Evolutionary conservation across 2,329 filamentous ascomycete genomes (phyloP), one percentile per base, ranked within the genome.

Genomic region (Ramichloridium luteum): DNA sequence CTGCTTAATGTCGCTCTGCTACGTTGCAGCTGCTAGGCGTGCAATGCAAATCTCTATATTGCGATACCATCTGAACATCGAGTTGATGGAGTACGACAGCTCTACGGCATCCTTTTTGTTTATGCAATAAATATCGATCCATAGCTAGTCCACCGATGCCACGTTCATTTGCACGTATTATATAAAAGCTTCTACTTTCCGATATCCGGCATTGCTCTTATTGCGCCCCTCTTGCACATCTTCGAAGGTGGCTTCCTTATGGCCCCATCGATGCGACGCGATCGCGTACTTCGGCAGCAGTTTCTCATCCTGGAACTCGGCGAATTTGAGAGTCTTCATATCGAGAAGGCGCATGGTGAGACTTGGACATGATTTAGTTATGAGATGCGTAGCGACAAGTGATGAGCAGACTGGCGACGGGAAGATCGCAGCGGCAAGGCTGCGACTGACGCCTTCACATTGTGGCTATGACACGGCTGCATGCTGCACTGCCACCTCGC

Each of bases 41-140:
- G 31, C 38, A 30, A 43, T 35, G 32, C 37, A 48, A 11, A 45
- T 13, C 8, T 29, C 38, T 8, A 40, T 32, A 32, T 34, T 32
- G 18, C 26, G 23, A 31, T 48, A 48, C 44, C 35, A 48, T 6
- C 26, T 16, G 28, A 40, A 44, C 37, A 47, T 48, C 16, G 33
- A 41, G 29, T 48, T 47, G n/a, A 47, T 31, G 8, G 39, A 32
- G 29, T 41, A 28, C 5, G 36, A 38, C 9, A 48, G 30, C 28
- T 49, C 45, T 27, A 33, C 37, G 15, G 25, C 35, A 32, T 31
- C 39, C 13, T 33, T 28, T 18, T 42, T 38, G 27, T 47, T 34
- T n/a, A 49, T 49, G 31, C 41, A 46, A 30, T 37, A 44, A 5
- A 40, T 48, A 23, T 48, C 46, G 13, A 48, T 30, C 44, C 40